phyloP scores from a whole-genome alignment of 2,329 filamentous ascomycete genomes.

The Stachybotrys elegans region DNA sequence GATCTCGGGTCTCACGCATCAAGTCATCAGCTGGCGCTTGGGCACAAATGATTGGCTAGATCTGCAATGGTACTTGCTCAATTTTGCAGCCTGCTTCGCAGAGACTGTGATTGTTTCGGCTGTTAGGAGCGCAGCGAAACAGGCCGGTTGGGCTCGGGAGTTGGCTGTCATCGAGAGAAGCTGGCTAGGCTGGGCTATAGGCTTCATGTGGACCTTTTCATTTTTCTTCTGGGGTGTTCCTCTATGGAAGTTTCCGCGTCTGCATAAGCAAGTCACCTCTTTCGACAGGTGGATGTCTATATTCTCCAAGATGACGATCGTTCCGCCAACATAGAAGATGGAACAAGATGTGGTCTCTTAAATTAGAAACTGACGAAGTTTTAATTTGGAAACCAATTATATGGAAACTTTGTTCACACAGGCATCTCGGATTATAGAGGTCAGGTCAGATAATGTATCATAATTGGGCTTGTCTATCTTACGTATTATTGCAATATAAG shows the following conservation, averaged over 20 bases:
- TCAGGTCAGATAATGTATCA: too few species aligned
- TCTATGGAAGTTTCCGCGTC: conserved; percentile 1
- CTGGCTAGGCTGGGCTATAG: neutral
- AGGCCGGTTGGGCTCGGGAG: neutral
- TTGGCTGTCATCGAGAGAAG: neutral
- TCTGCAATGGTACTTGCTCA: conserved; percentile 2
- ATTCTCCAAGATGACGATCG: neutral
- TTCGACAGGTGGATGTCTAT: neutral
- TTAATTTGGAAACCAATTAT: too few species aligned
- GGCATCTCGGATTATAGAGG: too few species aligned
- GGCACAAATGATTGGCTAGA: conserved; percentile 1
- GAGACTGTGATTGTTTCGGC: neutral
- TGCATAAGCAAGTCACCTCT: neutral
- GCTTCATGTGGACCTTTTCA: neutral
- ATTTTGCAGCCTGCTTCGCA: conserved; percentile 1
- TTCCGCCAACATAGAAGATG: neutral
- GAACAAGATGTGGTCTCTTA: too few species aligned
- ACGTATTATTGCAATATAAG: too few species aligned
- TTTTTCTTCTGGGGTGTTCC: conserved; percentile 4
- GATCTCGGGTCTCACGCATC: conserved; percentile 40
- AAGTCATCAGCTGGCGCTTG: conserved; percentile 13
- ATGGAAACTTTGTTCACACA: too few species aligned
- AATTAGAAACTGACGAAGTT: too few species aligned
- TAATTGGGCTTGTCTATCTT: too few species aligned
- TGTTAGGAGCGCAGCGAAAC: neutral